Conservation (phyloP, 768 basidiomycete species). For the Tricholoma terreum region DNA sequence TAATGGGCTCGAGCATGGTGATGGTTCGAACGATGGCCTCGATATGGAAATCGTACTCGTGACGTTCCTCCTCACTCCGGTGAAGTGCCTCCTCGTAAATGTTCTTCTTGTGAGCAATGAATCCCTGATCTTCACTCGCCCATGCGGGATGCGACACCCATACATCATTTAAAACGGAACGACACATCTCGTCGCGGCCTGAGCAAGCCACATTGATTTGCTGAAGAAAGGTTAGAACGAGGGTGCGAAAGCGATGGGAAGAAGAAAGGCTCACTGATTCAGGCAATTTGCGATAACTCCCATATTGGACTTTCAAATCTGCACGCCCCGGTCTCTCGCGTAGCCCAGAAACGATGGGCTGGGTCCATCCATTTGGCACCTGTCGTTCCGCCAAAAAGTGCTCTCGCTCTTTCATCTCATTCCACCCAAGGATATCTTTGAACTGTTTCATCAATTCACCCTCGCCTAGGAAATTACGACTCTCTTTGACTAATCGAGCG, state of each 20-base stretch:
- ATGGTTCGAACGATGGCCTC: conserved; percentile 94
- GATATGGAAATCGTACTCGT: conserved; percentile 98
- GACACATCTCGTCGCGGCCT: conserved; percentile 96
- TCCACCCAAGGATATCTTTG: conserved; percentile 85
- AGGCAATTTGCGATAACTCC: conserved; percentile 89
- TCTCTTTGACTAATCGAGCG: conserved; percentile 77
- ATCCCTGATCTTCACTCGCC: conserved; percentile 91
- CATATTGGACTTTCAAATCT: conserved; percentile 71
- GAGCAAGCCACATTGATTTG: conserved; percentile 88
- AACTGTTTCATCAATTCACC: conserved; percentile 80
- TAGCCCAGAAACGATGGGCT: conserved; percentile 42
- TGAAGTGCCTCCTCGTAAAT: conserved; percentile 95
- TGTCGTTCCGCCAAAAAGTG: conserved; percentile 47
- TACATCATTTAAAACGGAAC: conserved; percentile 93
- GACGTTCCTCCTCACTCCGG: conserved; percentile 94
- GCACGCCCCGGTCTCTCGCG: conserved; percentile 51
- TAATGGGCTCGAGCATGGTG: conserved; percentile 85
- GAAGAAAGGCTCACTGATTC: conserved; percentile 52
- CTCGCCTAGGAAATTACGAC: conserved; percentile 70
- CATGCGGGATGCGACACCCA: conserved; percentile 98
- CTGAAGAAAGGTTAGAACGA: conserved; percentile 34
- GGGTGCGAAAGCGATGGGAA: background rate
- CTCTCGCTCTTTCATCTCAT: conserved; percentile 66
- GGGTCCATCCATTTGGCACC: conserved; percentile 46
- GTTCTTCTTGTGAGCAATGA: conserved; percentile 90